Percentiles rank a stretch among this genome's conserved stretches.
Conservation (phyloP, 176 grass and related monocot genomes). For the Microstegium vimineum region DNA sequence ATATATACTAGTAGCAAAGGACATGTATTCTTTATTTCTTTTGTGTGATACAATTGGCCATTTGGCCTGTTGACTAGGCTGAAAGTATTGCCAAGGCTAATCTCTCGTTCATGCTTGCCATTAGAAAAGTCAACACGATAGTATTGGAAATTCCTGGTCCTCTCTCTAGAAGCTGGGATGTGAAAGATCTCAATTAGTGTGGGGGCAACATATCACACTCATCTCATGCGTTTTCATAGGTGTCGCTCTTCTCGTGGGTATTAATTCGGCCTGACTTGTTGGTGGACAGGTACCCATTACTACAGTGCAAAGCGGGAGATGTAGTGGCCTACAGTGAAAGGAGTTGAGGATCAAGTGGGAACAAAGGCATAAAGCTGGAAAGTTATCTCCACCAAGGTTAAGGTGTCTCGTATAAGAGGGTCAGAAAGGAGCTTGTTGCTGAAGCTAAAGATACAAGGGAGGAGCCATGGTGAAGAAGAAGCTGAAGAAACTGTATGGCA, state of each 20-base stretch:
- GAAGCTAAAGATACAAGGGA: slow-evolving; percentile 20
- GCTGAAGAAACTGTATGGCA: slow-evolving; percentile 52
- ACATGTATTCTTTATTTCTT: background rate
- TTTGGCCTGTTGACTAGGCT: slow-evolving; percentile 14
- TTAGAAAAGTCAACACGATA: background rate
- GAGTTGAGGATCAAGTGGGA: slow-evolving; percentile 8
- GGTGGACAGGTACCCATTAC: slow-evolving; percentile 39
- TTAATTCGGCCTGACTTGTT: slow-evolving; percentile 35
- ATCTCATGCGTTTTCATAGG: slow-evolving; percentile 16
- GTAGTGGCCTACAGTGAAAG: slow-evolving; percentile 4
- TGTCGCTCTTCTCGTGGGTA: slow-evolving; percentile 26
- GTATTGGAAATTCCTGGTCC: background rate
- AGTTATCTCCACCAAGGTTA: background rate
- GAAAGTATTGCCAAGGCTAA: background rate
- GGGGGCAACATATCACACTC: slow-evolving; percentile 16
- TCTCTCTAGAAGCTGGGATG: background rate
- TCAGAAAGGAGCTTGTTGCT: background rate
- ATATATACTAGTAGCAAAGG: background rate
- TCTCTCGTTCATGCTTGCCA: background rate
- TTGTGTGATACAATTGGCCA: background rate
- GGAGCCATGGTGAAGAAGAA: slow-evolving; percentile 60
- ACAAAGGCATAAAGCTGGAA: slow-evolving; percentile 29
- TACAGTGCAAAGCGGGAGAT: background rate
- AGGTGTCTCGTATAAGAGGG: background rate
- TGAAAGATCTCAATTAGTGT: slow-evolving; percentile 11